Evolutionary conservation across 345 rosid species (phyloP).

Genomic region (Limnanthes douglasii): DNA sequence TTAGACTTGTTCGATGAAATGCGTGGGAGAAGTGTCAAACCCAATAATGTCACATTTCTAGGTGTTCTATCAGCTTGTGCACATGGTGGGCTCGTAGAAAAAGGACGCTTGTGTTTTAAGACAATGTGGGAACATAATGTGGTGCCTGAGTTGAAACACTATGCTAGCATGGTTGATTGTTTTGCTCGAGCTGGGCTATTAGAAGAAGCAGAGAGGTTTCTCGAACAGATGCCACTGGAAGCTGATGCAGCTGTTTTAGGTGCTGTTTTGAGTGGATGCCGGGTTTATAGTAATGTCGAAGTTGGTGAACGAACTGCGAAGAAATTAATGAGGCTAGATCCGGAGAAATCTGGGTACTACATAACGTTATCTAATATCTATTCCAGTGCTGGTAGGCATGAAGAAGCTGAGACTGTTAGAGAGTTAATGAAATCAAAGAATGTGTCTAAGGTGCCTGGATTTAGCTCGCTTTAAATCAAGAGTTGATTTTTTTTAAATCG

Average conservation of each 20-base stretch:
- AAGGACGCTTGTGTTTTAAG: slow-evolving; percentile 20
- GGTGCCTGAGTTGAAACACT: slow-evolving; percentile 34
- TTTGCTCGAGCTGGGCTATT: slow-evolving; percentile 39
- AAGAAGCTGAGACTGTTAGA: slow-evolving; percentile 39
- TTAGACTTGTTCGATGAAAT: slow-evolving; percentile 28
- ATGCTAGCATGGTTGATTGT: slow-evolving; percentile 42
- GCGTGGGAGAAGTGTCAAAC: slow-evolving; percentile 17
- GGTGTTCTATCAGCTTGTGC: slow-evolving; percentile 53
- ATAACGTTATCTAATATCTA: slow-evolving; percentile 39
- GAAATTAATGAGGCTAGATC: slow-evolving; percentile 28
- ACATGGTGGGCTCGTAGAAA: slow-evolving; percentile 44
- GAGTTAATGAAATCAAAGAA: slow-evolving; percentile 27
- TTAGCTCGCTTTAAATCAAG: slow-evolving; percentile 27
- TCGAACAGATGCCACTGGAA: slow-evolving; percentile 35
- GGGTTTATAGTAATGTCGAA: slow-evolving; percentile 36
- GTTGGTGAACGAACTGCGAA: slow-evolving; percentile 48
- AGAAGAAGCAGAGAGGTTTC: slow-evolving; percentile 43
- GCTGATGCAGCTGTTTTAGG: slow-evolving; percentile 49
- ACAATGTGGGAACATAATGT: slow-evolving; percentile 24
- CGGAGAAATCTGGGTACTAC: slow-evolving; percentile 32
- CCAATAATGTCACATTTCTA: slow-evolving; percentile 49
- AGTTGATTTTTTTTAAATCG: no score
- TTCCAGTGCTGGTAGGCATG: slow-evolving; percentile 26
- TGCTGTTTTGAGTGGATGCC: slow-evolving; percentile 36
- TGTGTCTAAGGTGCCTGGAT: slow-evolving; percentile 30